Base-by-base conservation (phyloP, 2,329 filamentous ascomycete species). In the Ophiosphaerella narmari region DNA sequence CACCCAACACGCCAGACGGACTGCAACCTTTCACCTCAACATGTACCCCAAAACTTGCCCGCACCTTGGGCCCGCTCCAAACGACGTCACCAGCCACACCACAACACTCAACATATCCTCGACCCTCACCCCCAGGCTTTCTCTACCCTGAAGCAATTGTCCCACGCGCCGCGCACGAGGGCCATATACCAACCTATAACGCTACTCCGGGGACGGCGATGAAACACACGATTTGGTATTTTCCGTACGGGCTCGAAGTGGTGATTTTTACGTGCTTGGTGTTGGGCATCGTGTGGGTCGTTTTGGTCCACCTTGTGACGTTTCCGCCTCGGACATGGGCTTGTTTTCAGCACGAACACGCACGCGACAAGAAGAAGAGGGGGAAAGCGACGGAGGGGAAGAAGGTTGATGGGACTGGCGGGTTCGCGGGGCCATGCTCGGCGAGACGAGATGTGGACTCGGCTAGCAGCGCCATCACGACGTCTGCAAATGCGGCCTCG, bases 391-490 rank as follows among this genome's bases (percentile, higher is more conserved):
- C 18, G 43, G 21, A 18, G 14, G 43, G 41, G 7, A 34, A 11
- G n/a, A 60, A 48, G 23, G 23, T 57, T 7, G 55, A 64, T 14
- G 61, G 60, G 38, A 49, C 52, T n/a, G 46, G 39, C 11, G 57
- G 50, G 33, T 60, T 59, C 34, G 46, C 38, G 7, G 18, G 35
- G 13, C 35, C 31, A 33, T 29, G 26, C 24, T n/a, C n/a, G 2
- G 23, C 2, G 29, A 18, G n/a, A 18, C 23, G 29, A 33, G 39
- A 32, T 7, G 16, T 41, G 39, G 24, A 41, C 26, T 29, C 26
- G 11, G 6, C 40, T 35, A 14, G 12, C 32, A 24, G 13, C 34
- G 43, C 21, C 33, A 24, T 37, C 33, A 38, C n/a, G 16, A 13
- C 18, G 16, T 14, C 39, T 16, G 23, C 26, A 12, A n/a, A 42